phyloP scores from a whole-genome alignment of 23 red algal genomes.

The Gracilariopsis chorda region DNA sequence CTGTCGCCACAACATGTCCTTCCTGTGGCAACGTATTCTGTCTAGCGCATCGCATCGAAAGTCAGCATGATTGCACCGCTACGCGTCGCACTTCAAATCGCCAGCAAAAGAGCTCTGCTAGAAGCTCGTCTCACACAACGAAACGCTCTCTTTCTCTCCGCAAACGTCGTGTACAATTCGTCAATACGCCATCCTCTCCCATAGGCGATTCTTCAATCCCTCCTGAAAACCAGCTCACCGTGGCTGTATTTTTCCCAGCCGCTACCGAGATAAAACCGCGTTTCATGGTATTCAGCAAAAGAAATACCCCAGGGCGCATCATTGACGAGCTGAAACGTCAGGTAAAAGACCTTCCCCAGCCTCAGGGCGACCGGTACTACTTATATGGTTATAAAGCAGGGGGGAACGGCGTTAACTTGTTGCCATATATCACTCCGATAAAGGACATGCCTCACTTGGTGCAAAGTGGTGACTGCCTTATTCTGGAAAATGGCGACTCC shows the following conservation, averaged over 20 bases:
- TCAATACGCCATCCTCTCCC: conserved; percentile 12
- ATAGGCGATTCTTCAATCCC: conserved; percentile 30
- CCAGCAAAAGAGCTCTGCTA: background rate
- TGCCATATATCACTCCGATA: conserved; percentile 59
- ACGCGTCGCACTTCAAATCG: background rate
- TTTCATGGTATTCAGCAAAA: conserved; percentile 31
- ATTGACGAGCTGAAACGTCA: conserved; percentile 29
- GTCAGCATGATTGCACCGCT: conserved; percentile 39
- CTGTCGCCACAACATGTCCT: conserved; percentile 32
- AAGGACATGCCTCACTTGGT: conserved; percentile 24
- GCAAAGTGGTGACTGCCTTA: conserved; percentile 37
- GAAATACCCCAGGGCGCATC: conserved; percentile 34
- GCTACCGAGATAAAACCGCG: conserved; percentile 12
- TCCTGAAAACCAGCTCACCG: background rate
- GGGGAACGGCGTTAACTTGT: conserved; percentile 42
- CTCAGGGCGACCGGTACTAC: conserved; percentile 35
- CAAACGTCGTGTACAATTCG: background rate
- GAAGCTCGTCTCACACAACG: background rate
- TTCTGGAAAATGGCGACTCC: conserved; percentile 44
- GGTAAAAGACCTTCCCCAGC: conserved; percentile 18
- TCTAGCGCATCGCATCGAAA: conserved; percentile 48
- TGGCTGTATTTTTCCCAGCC: conserved; percentile 51
- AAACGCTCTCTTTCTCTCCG: background rate
- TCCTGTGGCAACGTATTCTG: conserved; percentile 45
- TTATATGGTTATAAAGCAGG: conserved; percentile 40